phyloP scores from a whole-genome alignment of 345 rosid genomes.

The Eutrema japonicum region DNA sequence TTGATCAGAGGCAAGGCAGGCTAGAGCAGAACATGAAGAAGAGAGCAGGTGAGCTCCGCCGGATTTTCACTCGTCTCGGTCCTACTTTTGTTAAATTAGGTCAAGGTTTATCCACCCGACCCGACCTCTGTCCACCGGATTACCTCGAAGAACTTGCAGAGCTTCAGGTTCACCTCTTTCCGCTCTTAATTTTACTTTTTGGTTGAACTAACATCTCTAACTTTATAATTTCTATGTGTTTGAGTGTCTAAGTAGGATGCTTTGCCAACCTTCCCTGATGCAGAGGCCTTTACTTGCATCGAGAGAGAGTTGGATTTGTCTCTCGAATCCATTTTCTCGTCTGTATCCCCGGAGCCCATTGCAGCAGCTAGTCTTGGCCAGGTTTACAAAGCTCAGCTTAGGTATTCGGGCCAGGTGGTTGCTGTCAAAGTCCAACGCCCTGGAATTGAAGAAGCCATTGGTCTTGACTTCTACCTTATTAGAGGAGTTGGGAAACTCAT shows the following conservation, averaged over 20 bases:
- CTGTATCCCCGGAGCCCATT: conserved; percentile 80
- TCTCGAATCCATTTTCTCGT: conserved; percentile 70
- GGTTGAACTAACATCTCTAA: conserved; percentile 9
- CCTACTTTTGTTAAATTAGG: conserved; percentile 98
- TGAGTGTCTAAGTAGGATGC: conserved; percentile 67
- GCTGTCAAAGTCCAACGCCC: conserved; percentile 98
- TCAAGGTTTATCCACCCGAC: conserved; percentile 96
- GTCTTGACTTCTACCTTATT: conserved; percentile 84
- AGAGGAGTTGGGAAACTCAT: conserved; percentile 79
- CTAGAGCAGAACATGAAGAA: conserved; percentile 70
- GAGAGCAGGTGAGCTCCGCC: conserved; percentile 68
- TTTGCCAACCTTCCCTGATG: conserved; percentile 95
- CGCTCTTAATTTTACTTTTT: conserved; percentile 11
- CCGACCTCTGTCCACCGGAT: conserved; percentile 93
- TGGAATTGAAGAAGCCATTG: conserved; percentile 86
- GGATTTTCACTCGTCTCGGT: conserved; percentile 80
- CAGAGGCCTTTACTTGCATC: conserved; percentile 85
- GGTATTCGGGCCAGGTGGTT: conserved; percentile 72
- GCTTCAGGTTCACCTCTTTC: conserved; percentile 70
- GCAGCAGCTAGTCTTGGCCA: conserved; percentile 98
- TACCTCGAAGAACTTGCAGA: conserved; percentile 86
- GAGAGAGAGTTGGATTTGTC: conserved; percentile 81
- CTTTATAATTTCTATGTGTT: conserved; percentile 7
- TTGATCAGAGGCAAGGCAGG: conserved; percentile 72
- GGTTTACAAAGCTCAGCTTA: conserved; percentile 92